A percentile compares a stretch with the other conserved stretches of the same genome.
These are phyloP conservation scores for Sorghum bicolor DNA, from an alignment of 176 grass and related monocot genomes.

Conservation along the genomic window Sorghum_bicolor_NCBIv3 NC_012870.2:2182001-2182500, in stretches of 20 bases:
- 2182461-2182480: conserved; percentile 9
- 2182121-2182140: conserved; percentile 99
- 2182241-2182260: background rate
- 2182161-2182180: background rate
- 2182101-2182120: conserved; percentile 95
- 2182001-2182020: conserved; percentile 94
- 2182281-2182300: background rate
- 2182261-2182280: background rate
- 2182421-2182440: background rate
- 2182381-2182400: background rate
- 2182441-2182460: background rate
- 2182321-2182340: background rate
- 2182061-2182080: conserved; percentile 77
- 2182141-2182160: conserved; percentile 34
- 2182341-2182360: background rate
- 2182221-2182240: background rate
- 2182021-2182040: conserved; percentile 99
- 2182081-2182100: conserved; percentile 95
- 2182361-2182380: background rate
- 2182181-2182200: background rate
- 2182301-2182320: background rate
- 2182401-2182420: background rate
- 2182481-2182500: background rate
- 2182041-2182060: conserved; percentile 94
- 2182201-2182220: background rate